Percentiles rank a stretch among this genome's conserved stretches.
phyloP scores from a whole-genome alignment of 805 yeast genomes.

The Diddensiella caesifluorescens region DNA sequence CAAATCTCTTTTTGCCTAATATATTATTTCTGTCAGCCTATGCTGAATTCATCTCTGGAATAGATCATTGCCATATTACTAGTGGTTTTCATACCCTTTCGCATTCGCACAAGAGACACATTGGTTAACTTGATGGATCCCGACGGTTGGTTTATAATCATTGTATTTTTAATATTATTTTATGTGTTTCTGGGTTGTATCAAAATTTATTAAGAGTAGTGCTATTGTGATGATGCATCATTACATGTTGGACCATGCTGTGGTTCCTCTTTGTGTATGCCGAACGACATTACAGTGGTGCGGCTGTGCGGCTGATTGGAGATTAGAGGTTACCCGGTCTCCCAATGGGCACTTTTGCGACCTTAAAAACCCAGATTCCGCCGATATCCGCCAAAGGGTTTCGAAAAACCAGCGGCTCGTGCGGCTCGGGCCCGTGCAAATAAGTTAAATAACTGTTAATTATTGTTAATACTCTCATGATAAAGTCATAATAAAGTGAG shows the following conservation, averaged over 20 bases:
- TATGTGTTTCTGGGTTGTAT: too few species aligned
- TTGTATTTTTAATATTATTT: conserved; percentile 24
- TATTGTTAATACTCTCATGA: too few species aligned
- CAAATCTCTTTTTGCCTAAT: conserved; percentile 69
- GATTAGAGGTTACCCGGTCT: neutral
- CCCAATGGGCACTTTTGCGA: too few species aligned
- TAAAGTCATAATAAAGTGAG: too few species aligned
- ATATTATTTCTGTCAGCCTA: neutral
- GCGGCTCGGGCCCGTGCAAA: too few species aligned
- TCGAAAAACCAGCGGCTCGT: too few species aligned
- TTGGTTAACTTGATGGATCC: conserved; percentile 88
- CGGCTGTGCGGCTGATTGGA: neutral
- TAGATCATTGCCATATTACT: too few species aligned
- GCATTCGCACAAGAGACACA: conserved; percentile 87
- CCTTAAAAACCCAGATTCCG: too few species aligned
- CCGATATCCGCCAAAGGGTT: too few species aligned
- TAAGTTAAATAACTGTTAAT: too few species aligned
- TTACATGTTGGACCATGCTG: neutral
- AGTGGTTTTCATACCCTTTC: conserved; percentile 73
- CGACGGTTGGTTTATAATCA: conserved; percentile 79
- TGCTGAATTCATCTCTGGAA: neutral
- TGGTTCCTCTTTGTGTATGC: neutral
- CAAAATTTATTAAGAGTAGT: too few species aligned
- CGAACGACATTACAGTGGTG: neutral
- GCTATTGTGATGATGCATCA: neutral